A percentile compares a stretch with the other conserved stretches of the same genome.
Conservation (phyloP, 495 filamentous ascomycete species). For the Talaromyces borbonicus region DNA sequence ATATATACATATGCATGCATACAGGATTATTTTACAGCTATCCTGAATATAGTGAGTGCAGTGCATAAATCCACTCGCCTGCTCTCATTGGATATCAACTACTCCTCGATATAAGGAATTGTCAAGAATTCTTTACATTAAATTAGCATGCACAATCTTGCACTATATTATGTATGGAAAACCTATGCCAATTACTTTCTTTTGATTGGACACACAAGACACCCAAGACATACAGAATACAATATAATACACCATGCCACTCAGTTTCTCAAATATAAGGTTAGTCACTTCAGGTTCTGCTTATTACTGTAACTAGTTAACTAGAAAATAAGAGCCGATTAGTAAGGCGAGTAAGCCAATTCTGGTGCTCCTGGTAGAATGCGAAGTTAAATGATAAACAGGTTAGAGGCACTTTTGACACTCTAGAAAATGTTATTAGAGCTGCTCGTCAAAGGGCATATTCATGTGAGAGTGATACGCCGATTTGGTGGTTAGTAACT, state of each 20-base stretch:
- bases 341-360: too few species aligned
- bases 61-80: not conserved
- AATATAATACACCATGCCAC: not conserved
- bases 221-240: too few species aligned
- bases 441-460: not conserved
- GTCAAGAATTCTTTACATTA: too few species aligned
- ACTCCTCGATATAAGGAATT: not conserved
- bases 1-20: too few species aligned
- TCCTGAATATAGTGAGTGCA: not conserved
- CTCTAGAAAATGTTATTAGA: not conserved
- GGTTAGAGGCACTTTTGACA: not conserved
- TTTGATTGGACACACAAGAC: not conserved
- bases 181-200: not conserved
- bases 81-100: not conserved
- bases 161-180: not conserved
- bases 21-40: not conserved
- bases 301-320: too few species aligned
- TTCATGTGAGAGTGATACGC: not conserved
- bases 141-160: not conserved
- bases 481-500: not conserved
- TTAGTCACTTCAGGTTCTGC: too few species aligned
- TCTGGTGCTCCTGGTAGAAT: not conserved
- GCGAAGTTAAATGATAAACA: not conserved
- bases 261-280: not conserved
- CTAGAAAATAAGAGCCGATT: too few species aligned